Conservation (phyloP, 495 filamentous ascomycete species). For the Penicillium paradoxum region DNA sequence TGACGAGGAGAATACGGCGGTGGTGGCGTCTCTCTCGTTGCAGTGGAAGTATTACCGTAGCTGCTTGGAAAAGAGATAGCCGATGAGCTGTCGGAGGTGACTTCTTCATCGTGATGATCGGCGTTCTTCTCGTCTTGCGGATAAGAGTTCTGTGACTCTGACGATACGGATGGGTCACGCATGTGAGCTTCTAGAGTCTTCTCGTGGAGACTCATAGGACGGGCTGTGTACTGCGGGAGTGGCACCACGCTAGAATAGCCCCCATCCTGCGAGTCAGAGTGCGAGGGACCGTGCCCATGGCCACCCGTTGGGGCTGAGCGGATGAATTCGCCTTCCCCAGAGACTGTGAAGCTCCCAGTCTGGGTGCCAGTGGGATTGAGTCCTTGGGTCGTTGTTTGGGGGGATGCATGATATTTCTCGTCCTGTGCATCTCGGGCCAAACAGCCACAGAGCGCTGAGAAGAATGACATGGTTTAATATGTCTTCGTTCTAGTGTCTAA, state of each 20-base stretch:
- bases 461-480: conserved; percentile 24
- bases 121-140: conserved; percentile 32
- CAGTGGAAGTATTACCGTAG: conserved; percentile 46
- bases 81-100: conserved; percentile 37
- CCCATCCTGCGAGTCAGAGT: conserved; percentile 20
- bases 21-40: conserved; percentile 43
- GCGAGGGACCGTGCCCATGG: conserved; percentile 15
- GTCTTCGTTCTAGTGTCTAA: background rate
- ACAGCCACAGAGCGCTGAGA: conserved; percentile 29
- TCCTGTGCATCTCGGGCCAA: conserved; percentile 16
- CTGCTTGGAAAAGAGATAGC: conserved; percentile 44
- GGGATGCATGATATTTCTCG: conserved; percentile 7
- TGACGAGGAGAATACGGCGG: conserved; percentile 40
- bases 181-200: conserved; percentile 40
- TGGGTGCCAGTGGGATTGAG: conserved; percentile 46
- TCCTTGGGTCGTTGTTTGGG: conserved; percentile 13
- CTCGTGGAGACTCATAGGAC: conserved; percentile 37
- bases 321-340: conserved; percentile 19
- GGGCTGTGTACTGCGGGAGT: conserved; percentile 41
- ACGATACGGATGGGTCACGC: conserved; percentile 35
- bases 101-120: conserved; percentile 29
- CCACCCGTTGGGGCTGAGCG: conserved; percentile 9
- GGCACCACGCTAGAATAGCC: conserved; percentile 35
- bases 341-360: conserved; percentile 27
- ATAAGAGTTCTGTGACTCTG: conserved; percentile 8